These are phyloP conservation scores for Fusarium subtropicale DNA, from an alignment of 2,329 filamentous ascomycete species.

Conservation along the genomic window DNA sequence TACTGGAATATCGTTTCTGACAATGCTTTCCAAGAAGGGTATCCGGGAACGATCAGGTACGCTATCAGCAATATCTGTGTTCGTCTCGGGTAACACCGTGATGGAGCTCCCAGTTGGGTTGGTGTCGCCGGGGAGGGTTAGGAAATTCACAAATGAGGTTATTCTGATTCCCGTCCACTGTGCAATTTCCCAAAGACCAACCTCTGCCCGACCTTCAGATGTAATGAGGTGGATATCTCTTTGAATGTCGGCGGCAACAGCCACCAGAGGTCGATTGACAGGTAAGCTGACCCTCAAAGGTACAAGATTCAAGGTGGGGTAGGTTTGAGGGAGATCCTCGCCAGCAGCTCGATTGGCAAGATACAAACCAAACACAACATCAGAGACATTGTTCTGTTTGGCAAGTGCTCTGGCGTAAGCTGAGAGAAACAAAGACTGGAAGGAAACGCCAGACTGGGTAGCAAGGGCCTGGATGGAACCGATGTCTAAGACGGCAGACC, in stretches of 20 bases:
- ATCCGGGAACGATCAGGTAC: constrained; percentile 12
- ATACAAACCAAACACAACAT: constrained; percentile 81
- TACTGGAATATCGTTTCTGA: constrained; percentile 48
- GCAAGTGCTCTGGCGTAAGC: constrained; percentile 67
- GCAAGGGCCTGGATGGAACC: constrained; percentile 50
- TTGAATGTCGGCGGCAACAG: constrained; percentile 72
- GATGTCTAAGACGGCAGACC: constrained; percentile 58
- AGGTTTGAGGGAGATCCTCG: constrained; percentile 60
- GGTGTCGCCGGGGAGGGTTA: constrained; percentile 62
- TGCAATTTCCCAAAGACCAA: constrained; percentile 76
- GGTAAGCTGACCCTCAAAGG: constrained; percentile 70
- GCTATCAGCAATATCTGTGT: background rate
- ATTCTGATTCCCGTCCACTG: constrained; percentile 79
- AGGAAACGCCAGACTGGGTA: constrained; percentile 67
- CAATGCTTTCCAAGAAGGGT: constrained; percentile 41
- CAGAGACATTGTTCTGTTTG: constrained; percentile 48
- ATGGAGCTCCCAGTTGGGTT: constrained; percentile 1
- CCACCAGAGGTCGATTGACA: constrained; percentile 52
- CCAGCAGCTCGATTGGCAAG: constrained; percentile 77
- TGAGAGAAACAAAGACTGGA: constrained; percentile 82
- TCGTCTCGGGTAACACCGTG: constrained; percentile 7
- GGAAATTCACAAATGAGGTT: constrained; percentile 84
- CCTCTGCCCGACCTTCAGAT: constrained; percentile 62
- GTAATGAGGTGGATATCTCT: constrained; percentile 72
- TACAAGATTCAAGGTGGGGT: constrained; percentile 83